Evolutionary conservation across 208 protist genomes (phyloP).

Genomic region (Tetramitus jugosus): DNA sequence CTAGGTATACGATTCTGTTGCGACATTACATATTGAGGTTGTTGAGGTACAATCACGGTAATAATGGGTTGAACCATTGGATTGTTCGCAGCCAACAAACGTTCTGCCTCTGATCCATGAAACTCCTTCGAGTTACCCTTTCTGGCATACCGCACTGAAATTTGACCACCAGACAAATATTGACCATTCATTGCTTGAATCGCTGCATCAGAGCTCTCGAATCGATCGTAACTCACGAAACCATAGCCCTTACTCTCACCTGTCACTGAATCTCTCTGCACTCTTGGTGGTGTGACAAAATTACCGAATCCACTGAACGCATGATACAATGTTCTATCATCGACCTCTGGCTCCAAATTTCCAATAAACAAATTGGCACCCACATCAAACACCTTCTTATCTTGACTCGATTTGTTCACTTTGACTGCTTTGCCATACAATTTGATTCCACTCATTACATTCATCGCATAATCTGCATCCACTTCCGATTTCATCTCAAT

Average conservation of each 20-base stretch:
- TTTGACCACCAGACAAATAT: constrained; percentile 61
- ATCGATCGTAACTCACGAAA: constrained; percentile 77
- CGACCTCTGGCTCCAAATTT: constrained; percentile 71
- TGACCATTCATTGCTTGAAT: constrained; percentile 70
- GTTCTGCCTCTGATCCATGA: constrained; percentile 49
- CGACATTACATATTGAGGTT: too few species aligned
- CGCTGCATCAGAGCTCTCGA: constrained; percentile 66
- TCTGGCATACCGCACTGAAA: constrained; percentile 72
- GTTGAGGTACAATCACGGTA: too few species aligned
- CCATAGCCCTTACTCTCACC: constrained; percentile 64
- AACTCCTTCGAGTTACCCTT: constrained; percentile 73
- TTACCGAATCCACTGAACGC: constrained; percentile 70
- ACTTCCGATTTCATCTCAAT: constrained; percentile 73
- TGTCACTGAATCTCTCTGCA: constrained; percentile 66
- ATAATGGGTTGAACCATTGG: neutral
- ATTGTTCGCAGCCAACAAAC: constrained; percentile 30
- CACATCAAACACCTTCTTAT: constrained; percentile 51
- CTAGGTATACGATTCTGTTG: too few species aligned
- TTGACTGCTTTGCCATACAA: constrained; percentile 71
- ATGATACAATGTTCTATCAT: constrained; percentile 74
- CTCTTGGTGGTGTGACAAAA: constrained; percentile 48
- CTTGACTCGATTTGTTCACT: constrained; percentile 50
- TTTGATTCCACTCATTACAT: constrained; percentile 79
- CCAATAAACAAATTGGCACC: constrained; percentile 86
- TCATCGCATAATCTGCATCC: constrained; percentile 81